Percentiles rank a stretch among this genome's conserved stretches.
Conservation (phyloP, 176 grass and related monocot species). For the Leersia perrieri region DNA sequence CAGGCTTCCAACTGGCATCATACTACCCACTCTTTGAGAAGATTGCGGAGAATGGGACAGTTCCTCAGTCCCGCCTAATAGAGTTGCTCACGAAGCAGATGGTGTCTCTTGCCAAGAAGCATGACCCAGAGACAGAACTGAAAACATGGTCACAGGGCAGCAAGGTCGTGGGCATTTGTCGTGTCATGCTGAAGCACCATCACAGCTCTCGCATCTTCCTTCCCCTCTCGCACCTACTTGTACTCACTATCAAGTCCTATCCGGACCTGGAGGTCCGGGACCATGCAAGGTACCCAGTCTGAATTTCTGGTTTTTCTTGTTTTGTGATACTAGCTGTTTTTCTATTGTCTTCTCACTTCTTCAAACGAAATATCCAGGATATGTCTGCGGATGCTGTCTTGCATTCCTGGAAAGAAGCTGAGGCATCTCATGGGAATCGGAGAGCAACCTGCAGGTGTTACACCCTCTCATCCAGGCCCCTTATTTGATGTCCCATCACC, state of each 20-base stretch:
- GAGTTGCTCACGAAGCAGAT: conserved; percentile 79
- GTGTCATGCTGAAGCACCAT: conserved; percentile 77
- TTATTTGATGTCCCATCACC: conserved; percentile 63
- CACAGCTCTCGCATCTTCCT: conserved; percentile 68
- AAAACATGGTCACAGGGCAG: conserved; percentile 91
- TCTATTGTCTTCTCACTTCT: conserved; percentile 30
- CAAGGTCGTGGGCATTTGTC: conserved; percentile 76
- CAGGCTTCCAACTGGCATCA: conserved; percentile 57
- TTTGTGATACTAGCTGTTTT: conserved; percentile 16
- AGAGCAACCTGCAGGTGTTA: conserved; percentile 57
- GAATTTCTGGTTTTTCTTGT: not conserved
- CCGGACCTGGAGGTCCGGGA: conserved; percentile 94
- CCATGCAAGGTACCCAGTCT: conserved; percentile 65
- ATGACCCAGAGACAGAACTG: conserved; percentile 58
- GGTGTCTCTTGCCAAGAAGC: conserved; percentile 62
- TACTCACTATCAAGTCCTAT: conserved; percentile 63
- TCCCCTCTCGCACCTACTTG: conserved; percentile 61
- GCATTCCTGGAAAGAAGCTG: conserved; percentile 88
- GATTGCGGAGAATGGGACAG: conserved; percentile 70
- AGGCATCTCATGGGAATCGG: conserved; percentile 67
- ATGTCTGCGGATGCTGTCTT: conserved; percentile 78
- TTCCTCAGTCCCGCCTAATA: conserved; percentile 69
- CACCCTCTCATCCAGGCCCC: conserved; percentile 59
- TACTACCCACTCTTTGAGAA: conserved; percentile 91
- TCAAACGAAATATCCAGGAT: conserved; percentile 55